phyloP scores from a whole-genome alignment of 2,329 filamentous ascomycete genomes.

The Calonectria naviculata region DNA sequence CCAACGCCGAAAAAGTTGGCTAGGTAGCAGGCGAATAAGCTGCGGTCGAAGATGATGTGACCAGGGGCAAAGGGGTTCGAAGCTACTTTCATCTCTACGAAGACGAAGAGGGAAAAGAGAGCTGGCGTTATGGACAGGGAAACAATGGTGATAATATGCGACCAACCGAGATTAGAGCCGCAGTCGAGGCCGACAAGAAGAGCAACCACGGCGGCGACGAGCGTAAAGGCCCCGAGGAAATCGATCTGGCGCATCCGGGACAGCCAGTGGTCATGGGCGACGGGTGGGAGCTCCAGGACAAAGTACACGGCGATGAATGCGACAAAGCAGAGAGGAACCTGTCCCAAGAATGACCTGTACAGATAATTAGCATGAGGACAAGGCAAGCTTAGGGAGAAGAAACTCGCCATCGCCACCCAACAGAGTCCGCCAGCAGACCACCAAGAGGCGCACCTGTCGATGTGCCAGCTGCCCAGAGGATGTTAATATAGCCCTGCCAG shows the following conservation, averaged over 20 bases:
- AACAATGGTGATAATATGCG: conserved; percentile 64
- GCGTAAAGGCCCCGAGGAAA: conserved; percentile 75
- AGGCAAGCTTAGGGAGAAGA: background rate
- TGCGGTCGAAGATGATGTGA: conserved; percentile 76
- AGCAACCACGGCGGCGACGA: conserved; percentile 73
- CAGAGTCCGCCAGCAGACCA: conserved; percentile 76
- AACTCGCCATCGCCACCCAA: conserved; percentile 79
- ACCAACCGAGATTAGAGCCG: conserved; percentile 79
- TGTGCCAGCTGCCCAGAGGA: conserved; percentile 77
- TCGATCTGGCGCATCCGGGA: conserved; percentile 76
- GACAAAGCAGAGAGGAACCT: conserved; percentile 74
- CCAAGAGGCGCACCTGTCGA: conserved; percentile 77
- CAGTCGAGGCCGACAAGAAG: conserved; percentile 78
- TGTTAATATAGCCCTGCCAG: conserved; percentile 80
- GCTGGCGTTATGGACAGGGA: conserved; percentile 66
- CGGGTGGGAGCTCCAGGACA: conserved; percentile 73
- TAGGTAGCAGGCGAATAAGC: conserved; percentile 74
- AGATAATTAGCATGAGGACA: conserved; percentile 1
- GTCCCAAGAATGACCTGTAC: conserved; percentile 74
- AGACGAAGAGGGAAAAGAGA: conserved; percentile 74
- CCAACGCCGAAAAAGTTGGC: conserved; percentile 79
- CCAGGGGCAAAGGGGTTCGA: conserved; percentile 80
- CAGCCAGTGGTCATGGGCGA: conserved; percentile 70
- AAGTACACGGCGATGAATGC: conserved; percentile 73
- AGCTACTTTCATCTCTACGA: conserved; percentile 76